Percentiles rank a stretch among this genome's conserved stretches.
These are phyloP conservation scores for Chlorella sp. DNA, from an alignment of 139 green algal species.

Conservation along the genomic window DNA sequence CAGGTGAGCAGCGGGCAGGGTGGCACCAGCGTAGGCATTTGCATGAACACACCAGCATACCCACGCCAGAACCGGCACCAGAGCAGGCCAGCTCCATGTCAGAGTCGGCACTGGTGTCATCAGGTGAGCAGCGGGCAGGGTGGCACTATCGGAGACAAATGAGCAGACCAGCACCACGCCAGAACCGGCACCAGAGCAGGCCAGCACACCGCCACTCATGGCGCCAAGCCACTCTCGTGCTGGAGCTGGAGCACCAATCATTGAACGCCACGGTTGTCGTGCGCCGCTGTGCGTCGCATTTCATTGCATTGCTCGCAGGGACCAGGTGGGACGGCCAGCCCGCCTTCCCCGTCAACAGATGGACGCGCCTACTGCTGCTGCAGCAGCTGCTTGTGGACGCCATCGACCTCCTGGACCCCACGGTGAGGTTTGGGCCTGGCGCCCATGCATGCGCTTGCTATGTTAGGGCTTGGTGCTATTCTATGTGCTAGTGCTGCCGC, in stretches of 20 bases:
- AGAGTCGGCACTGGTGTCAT: background rate
- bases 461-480: background rate
- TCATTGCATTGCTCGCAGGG: too few relatives aligned
- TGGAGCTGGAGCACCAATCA: too few relatives aligned
- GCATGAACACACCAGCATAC: background rate
- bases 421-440: background rate
- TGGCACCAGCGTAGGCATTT: background rate
- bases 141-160: background rate
- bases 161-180: background rate
- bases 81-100: too few relatives aligned
- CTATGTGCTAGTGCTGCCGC: background rate
- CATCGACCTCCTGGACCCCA: conserved; percentile 62
- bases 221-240: too few relatives aligned
- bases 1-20: background rate
- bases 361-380: conserved; percentile 28
- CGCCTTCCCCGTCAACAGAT: conserved; percentile 24
- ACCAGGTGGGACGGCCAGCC: conserved; percentile 12
- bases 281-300: too few relatives aligned
- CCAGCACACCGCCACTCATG: too few relatives aligned
- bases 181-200: background rate
- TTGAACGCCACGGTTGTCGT: too few relatives aligned
- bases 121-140: background rate
- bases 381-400: conserved; percentile 58
- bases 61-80: background rate
- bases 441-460: background rate